Evolutionary conservation across 2,329 filamentous ascomycete species (phyloP).

Genomic region (Pseudogymnoascus sp.): DNA sequence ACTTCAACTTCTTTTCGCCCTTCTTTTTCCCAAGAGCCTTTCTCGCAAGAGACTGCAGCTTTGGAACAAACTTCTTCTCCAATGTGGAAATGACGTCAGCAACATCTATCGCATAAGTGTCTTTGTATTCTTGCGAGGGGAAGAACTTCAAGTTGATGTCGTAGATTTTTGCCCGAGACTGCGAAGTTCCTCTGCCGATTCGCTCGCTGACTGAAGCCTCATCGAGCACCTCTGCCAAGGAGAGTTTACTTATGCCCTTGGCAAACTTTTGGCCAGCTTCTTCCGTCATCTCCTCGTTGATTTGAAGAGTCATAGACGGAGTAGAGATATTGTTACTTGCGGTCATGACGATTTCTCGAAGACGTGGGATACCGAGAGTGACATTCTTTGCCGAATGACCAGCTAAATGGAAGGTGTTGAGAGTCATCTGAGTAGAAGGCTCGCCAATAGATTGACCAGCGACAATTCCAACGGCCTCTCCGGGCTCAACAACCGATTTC

Average conservation of each 20-base stretch:
- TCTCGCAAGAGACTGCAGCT: constrained; percentile 61
- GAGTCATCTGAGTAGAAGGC: constrained; percentile 96
- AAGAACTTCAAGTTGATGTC: constrained; percentile 78
- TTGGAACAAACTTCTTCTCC: constrained; percentile 70
- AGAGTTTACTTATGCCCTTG: constrained; percentile 83
- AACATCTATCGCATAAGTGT: constrained; percentile 75
- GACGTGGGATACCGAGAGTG: constrained; percentile 91
- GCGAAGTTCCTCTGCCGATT: constrained; percentile 61
- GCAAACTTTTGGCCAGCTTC: constrained; percentile 71
- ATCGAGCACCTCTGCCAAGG: constrained; percentile 76
- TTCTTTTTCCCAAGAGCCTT: constrained; percentile 81
- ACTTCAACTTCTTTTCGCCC: constrained; percentile 46
- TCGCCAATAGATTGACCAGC: constrained; percentile 95
- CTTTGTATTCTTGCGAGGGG: constrained; percentile 70
- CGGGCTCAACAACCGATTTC: constrained; percentile 83
- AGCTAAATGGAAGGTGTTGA: constrained; percentile 99
- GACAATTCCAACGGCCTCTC: constrained; percentile 93
- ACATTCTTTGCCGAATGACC: constrained; percentile 98
- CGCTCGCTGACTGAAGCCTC: constrained; percentile 72
- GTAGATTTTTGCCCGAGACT: constrained; percentile 73
- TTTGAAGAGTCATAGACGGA: constrained; percentile 76
- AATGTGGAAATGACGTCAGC: constrained; percentile 71
- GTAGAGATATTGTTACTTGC: constrained; percentile 84
- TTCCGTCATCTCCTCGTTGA: constrained; percentile 62
- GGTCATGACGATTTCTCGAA: constrained; percentile 98